These are phyloP conservation scores for Peniophora sp. DNA, from an alignment of 1,284 basidiomycete genomes.

Conservation along the genomic window DNA sequence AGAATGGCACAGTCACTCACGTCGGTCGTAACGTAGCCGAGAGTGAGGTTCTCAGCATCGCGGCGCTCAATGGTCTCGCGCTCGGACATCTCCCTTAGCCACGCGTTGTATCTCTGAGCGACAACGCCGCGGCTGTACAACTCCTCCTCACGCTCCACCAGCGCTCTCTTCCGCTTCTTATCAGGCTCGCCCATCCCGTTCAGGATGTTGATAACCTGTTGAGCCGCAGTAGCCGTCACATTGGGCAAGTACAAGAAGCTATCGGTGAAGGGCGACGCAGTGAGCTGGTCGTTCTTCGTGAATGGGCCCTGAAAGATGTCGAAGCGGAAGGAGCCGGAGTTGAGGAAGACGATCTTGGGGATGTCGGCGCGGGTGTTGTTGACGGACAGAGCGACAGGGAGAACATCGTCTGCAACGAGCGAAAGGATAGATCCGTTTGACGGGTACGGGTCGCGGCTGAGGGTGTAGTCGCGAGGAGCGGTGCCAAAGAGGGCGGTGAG, in stretches of 20 bases:
- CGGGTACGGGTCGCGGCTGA: constrained; percentile 55
- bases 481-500: constrained; percentile 53
- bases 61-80: constrained; percentile 25
- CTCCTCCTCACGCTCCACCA: constrained; percentile 27
- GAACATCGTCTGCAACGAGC: constrained; percentile 50
- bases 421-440: constrained; percentile 57
- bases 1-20: constrained; percentile 30
- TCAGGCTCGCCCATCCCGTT: constrained; percentile 39
- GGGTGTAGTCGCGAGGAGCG: constrained; percentile 66
- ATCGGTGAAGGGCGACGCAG: constrained; percentile 58
- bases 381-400: constrained; percentile 46
- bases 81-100: constrained; percentile 49
- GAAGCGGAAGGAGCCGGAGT: constrained; percentile 72
- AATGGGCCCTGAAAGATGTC: constrained; percentile 65
- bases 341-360: constrained; percentile 64
- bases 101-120: constrained; percentile 40
- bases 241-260: constrained; percentile 51
- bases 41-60: constrained; percentile 40
- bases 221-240: constrained; percentile 40
- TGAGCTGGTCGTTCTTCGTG: constrained; percentile 74
- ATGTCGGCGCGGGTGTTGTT: constrained; percentile 54
- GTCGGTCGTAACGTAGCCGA: constrained; percentile 70
- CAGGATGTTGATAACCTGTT: constrained; percentile 43
- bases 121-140: constrained; percentile 45
- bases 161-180: constrained; percentile 18